Base-by-base conservation (phyloP, 2,329 filamentous ascomycete genomes). In the Microsporum canis region DNA sequence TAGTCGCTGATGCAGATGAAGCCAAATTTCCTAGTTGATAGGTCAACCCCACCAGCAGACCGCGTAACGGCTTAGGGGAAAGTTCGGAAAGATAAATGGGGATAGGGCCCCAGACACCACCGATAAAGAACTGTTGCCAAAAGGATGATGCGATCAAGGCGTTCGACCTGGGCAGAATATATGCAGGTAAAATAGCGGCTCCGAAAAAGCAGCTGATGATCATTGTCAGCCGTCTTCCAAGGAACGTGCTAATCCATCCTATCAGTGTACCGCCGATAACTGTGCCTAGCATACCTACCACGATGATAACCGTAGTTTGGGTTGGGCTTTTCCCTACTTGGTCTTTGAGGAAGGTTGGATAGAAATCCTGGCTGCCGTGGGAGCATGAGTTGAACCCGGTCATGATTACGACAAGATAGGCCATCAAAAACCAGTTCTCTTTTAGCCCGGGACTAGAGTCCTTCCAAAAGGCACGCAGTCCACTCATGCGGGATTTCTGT, bases 341-440 rank as follows among this genome's bases (percentile, higher is more conserved):
- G 65, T 80, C 88, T 73, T 75, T 67, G 12, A 84, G 70, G 77
- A 85, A 81, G 2, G 82, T 84, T 0, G 81, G 82, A 65, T 84
- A 86, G 1, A 85, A 72, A 71, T 87, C 83, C 68, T 88, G 84
- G 27, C 84, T 87, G 60, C 88, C 88, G 70, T 91, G 88, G 47
- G 59, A 5, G 34, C 34, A 57, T 10, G 55, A 57, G 75, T 95
- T 95, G 78, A 95, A 94, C 3, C 89, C 89, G 1, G 89, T 87
- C 89, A 95, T 95, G 43, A 95, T 78, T 23, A 95, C 77, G 5
- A 95, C 88, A 61, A 95, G 79, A 74, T 96, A 96, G 39, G 85
- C 77, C 61, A 96, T 78, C 1, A 95, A 74, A 14, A 65, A 53
- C 63, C 62, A 65, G 36, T 65, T 60, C 3, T 53, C n/a, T 33